Evolutionary conservation across 129 eudicot genomes (phyloP).

Genomic region (Smallanthus sonchifolius): DNA sequence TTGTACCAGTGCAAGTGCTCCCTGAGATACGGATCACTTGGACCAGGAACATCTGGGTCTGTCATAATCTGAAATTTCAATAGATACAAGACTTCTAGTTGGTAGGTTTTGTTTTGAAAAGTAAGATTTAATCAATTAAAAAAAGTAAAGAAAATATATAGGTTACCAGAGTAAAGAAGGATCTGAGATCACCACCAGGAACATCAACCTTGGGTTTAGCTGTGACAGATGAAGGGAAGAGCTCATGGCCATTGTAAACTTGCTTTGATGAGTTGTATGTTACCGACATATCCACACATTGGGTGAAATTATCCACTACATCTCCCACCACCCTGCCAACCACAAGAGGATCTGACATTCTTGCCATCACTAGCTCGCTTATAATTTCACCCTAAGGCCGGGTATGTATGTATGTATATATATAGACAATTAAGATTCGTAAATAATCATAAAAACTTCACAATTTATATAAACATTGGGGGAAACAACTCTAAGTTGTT

Average conservation of each 20-base stretch:
- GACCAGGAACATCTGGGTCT: conserved; percentile 99
- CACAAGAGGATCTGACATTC: conserved; percentile 61
- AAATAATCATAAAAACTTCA: too few relatives aligned
- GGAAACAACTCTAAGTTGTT: neutral
- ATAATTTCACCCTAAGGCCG: neutral
- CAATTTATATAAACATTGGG: too few relatives aligned
- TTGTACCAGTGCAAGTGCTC: conserved; percentile 92
- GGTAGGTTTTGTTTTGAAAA: neutral
- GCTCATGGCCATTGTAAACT: conserved; percentile 92
- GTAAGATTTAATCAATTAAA: too few relatives aligned
- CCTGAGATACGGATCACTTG: conserved; percentile 96
- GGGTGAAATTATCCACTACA: conserved; percentile 60
- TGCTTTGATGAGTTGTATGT: conserved; percentile 73
- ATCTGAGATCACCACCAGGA: conserved; percentile 84
- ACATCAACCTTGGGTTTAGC: conserved; percentile 88
- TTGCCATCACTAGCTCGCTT: conserved; percentile 25
- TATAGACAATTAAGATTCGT: neutral
- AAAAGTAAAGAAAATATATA: too few relatives aligned
- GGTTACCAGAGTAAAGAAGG: conserved; percentile 97
- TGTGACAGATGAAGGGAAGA: conserved; percentile 76
- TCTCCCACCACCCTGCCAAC: conserved; percentile 87
- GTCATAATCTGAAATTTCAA: conserved; percentile 66
- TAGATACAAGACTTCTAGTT: too few relatives aligned
- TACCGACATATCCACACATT: conserved; percentile 64
- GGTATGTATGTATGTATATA: neutral